Conservation (phyloP, 768 basidiomycete genomes). For the Suillus hirtellus region DNA sequence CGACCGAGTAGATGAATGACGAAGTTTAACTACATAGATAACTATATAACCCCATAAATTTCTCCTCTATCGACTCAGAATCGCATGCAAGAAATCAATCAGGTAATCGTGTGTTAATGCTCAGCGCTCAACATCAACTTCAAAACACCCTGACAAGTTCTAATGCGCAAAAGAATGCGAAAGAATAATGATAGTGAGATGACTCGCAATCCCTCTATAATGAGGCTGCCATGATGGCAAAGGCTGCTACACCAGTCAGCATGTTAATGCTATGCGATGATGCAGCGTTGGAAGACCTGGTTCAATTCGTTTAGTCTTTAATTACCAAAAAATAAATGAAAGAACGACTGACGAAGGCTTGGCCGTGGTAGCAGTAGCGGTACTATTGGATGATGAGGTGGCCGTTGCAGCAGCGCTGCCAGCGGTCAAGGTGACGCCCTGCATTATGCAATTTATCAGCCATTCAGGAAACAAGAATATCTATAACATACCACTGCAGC, state of each 20-base stretch:
- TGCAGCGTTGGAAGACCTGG: conserved; percentile 6
- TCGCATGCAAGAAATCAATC: neutral
- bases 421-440: conserved; percentile 56
- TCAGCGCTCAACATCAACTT: neutral
- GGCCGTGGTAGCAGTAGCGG: conserved; percentile 15
- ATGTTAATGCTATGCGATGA: conserved; percentile 13
- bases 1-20: neutral
- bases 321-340: neutral
- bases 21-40: neutral
- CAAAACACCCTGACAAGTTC: neutral
- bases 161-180: conserved; percentile 2
- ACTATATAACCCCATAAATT: neutral
- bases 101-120: neutral
- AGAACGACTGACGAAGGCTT: conserved; percentile 14
- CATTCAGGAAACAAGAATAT: conserved; percentile 2
- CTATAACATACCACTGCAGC: conserved; percentile 46
- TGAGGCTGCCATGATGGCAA: conserved; percentile 15
- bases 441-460: conserved; percentile 11
- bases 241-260: conserved; percentile 15
- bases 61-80: neutral
- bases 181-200: conserved; percentile 4
- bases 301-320: neutral
- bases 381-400: conserved; percentile 18
- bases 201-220: conserved; percentile 12
- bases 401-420: conserved; percentile 28